Percentiles rank a stretch among this genome's conserved stretches.
Conservation (phyloP, 805 yeast species). For the Metschnikowia henanensis region DNA sequence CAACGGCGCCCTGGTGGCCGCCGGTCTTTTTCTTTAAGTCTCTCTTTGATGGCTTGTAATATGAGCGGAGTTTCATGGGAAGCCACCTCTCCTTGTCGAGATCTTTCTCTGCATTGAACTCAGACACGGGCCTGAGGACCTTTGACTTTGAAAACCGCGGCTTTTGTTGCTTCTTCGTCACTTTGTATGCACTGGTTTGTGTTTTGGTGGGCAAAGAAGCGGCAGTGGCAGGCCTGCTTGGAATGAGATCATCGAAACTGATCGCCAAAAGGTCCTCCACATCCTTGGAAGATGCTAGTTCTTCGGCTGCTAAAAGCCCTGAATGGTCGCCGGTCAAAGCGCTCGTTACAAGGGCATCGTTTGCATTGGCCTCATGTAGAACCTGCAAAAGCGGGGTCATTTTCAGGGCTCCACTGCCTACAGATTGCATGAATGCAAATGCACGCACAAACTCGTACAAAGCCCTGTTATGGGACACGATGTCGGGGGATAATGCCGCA, state of each 20-base stretch:
- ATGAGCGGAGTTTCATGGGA: conserved; percentile 81
- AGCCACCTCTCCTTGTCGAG: conserved; percentile 82
- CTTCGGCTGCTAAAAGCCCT: conserved; percentile 21
- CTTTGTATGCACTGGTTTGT: conserved; percentile 13
- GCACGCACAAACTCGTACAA: conserved; percentile 30
- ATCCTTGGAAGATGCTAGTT: conserved; percentile 18
- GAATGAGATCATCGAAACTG: conserved; percentile 25
- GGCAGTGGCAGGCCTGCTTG: conserved; percentile 3
- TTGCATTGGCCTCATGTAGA: conserved; percentile 20
- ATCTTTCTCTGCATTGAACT: conserved; percentile 17
- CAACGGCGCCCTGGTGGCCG: conserved; percentile 22
- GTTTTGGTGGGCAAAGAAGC: conserved; percentile 1
- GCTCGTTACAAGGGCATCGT: conserved; percentile 27
- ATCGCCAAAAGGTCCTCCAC: conserved; percentile 35
- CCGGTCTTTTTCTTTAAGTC: conserved; percentile 18
- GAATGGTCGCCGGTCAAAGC: conserved; percentile 21
- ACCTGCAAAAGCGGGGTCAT: conserved; percentile 22
- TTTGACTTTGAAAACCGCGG: conserved; percentile 18
- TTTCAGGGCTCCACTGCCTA: conserved; percentile 16
- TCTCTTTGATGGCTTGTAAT: conserved; percentile 65
- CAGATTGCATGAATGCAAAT: conserved; percentile 31
- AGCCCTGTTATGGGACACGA: conserved; percentile 12
- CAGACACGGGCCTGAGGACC: conserved; percentile 12
- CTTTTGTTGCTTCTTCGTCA: conserved; percentile 25
- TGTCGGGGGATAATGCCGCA: conserved; percentile 6